Conservation (phyloP, 1,284 basidiomycete genomes). For the Austropuccinia psidii region DNA sequence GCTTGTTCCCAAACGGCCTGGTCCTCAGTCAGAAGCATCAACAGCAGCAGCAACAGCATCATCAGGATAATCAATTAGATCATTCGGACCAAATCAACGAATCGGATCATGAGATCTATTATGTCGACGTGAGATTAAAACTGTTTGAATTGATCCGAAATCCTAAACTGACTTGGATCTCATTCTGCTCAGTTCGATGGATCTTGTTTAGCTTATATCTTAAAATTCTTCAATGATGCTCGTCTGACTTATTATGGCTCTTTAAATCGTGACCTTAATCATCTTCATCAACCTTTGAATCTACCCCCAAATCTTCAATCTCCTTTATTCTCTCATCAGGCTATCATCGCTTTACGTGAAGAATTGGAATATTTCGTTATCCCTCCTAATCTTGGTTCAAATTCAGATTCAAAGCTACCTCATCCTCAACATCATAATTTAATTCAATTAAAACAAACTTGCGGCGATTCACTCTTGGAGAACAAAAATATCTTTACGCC, state of each 20-base stretch:
- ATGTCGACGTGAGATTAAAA: constrained; percentile 19
- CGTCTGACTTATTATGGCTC: constrained; percentile 90
- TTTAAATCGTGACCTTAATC: constrained; percentile 51
- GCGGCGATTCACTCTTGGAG: constrained; percentile 77
- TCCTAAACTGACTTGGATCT: background rate
- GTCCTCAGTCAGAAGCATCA: constrained; percentile 80
- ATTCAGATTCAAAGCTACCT: constrained; percentile 59
- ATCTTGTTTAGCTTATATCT: constrained; percentile 85
- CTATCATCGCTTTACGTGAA: constrained; percentile 94
- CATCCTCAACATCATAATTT: constrained; percentile 70
- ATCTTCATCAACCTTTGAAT: constrained; percentile 57
- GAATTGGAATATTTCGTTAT: constrained; percentile 98
- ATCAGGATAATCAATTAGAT: constrained; percentile 63
- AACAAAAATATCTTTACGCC: constrained; percentile 93
- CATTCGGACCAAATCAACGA: constrained; percentile 46
- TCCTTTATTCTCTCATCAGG: constrained; percentile 88
- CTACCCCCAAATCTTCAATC: constrained; percentile 56
- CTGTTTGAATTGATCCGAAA: background rate
- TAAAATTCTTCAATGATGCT: constrained; percentile 79
- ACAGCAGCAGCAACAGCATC: constrained; percentile 43
- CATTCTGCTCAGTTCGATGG: constrained; percentile 74
- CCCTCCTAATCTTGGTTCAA: constrained; percentile 58
- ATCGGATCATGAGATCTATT: constrained; percentile 35
- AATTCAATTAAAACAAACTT: constrained; percentile 68
- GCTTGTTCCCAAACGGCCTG: constrained; percentile 94